phyloP scores from a whole-genome alignment of 495 filamentous ascomycete species.

The Podospora conica region DNA sequence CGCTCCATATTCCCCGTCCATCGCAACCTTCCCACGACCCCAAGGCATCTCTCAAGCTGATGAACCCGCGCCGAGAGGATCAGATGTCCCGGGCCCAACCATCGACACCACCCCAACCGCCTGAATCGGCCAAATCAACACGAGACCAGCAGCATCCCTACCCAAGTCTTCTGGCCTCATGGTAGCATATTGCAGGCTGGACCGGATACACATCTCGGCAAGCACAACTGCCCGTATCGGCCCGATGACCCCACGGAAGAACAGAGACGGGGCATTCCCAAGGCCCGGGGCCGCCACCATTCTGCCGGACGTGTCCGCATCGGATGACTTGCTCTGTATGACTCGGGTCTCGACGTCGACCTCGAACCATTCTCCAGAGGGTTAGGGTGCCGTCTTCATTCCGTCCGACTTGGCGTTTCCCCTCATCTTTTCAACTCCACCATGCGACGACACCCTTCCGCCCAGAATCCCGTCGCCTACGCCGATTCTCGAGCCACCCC shows the following conservation, averaged over 20 bases:
- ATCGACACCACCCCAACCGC: neutral
- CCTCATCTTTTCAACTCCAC: neutral
- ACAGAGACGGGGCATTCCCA: neutral
- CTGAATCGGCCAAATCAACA: neutral
- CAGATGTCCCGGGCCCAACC: too few relatives aligned
- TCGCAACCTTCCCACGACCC: too few relatives aligned
- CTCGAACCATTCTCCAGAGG: neutral
- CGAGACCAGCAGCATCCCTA: neutral
- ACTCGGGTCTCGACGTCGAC: neutral
- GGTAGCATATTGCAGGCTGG: neutral
- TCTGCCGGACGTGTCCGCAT: neutral
- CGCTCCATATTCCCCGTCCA: too few relatives aligned
- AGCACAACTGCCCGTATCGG: neutral
- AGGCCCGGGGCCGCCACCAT: neutral
- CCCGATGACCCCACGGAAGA: neutral
- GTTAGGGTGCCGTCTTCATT: neutral
- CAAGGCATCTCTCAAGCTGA: too few relatives aligned
- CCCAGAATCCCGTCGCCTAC: neutral
- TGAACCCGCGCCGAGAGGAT: too few relatives aligned
- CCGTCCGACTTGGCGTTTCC: neutral
- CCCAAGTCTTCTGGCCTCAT: neutral
- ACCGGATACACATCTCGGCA: neutral
- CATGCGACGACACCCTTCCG: neutral
- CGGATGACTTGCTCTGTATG: neutral
- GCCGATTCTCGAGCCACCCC: neutral